Evolutionary conservation across 257 asterid species (phyloP).

Genomic region (Ligustrum vulgare): DNA sequence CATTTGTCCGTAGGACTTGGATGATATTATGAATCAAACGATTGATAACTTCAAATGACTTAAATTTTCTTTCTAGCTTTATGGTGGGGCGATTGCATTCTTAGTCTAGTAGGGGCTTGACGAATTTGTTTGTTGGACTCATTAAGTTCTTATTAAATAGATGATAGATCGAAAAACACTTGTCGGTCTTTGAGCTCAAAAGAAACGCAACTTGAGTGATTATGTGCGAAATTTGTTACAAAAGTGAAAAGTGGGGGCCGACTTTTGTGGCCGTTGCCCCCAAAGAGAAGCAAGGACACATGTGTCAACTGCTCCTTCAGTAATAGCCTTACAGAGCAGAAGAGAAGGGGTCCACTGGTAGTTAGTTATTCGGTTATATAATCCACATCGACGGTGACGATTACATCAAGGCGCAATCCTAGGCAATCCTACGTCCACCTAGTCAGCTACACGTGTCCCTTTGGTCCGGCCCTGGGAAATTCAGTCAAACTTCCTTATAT

Average conservation of each 20-base stretch:
- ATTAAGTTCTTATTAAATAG: too few species aligned
- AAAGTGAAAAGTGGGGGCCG: neutral
- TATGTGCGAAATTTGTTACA: neutral
- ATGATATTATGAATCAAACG: too few species aligned
- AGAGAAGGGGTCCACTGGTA: neutral
- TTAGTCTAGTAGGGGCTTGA: too few species aligned
- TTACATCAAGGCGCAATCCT: neutral
- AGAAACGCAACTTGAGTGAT: too few species aligned
- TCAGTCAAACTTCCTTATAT: neutral
- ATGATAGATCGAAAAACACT: too few species aligned
- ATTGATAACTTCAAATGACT: too few species aligned
- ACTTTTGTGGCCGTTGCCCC: neutral
- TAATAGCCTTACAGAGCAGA: too few species aligned
- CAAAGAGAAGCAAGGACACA: neutral
- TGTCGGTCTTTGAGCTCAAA: too few species aligned
- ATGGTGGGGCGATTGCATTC: too few species aligned
- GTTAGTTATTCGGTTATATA: neutral
- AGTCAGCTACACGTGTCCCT: neutral
- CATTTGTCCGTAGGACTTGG: too few species aligned
- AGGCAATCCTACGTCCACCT: neutral
- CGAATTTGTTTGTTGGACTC: too few species aligned
- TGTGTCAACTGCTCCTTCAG: neutral
- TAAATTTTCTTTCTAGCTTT: too few species aligned
- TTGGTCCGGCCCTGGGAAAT: neutral
- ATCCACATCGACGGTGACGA: conserved; percentile 6